Conservation (phyloP, 1,284 basidiomycete species). For the Ganoderma boninense region DNA sequence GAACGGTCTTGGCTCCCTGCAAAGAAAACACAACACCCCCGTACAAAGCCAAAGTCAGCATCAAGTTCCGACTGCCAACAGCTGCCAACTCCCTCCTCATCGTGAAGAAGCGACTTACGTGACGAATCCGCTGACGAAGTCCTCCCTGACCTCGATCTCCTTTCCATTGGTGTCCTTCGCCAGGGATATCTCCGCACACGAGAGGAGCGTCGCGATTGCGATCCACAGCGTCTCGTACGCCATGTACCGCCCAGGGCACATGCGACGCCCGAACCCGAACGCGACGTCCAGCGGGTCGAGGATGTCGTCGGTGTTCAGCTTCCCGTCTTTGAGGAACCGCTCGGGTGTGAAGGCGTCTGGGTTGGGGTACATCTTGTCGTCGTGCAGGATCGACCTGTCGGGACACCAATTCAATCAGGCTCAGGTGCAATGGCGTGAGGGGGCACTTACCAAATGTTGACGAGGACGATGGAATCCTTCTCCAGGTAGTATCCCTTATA, state of each 20-base stretch:
- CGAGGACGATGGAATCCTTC: constrained; percentile 24
- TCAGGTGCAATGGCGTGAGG: background rate
- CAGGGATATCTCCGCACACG: constrained; percentile 36
- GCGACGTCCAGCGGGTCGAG: constrained; percentile 27
- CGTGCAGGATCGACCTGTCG: constrained; percentile 35
- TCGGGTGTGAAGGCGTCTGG: constrained; percentile 37
- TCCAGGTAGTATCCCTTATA: constrained; percentile 22
- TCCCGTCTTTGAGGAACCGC: constrained; percentile 33
- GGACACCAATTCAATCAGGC: no score
- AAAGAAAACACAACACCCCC: no score
- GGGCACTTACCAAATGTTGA: constrained; percentile 23
- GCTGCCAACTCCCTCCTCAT: no score
- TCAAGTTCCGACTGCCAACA: no score
- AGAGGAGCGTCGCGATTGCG: constrained; percentile 33
- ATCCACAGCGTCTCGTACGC: constrained; percentile 38
- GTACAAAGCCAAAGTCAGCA: background rate
- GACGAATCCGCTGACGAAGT: constrained; percentile 25
- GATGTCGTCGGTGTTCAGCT: constrained; percentile 18
- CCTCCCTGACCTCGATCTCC: constrained; percentile 24
- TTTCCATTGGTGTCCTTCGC: constrained; percentile 19
- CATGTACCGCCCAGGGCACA: constrained; percentile 34
- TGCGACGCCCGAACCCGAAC: constrained; percentile 39
- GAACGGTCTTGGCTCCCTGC: constrained; percentile 32
- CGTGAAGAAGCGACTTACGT: constrained; percentile 10
- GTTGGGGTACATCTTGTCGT: constrained; percentile 30